Percentiles rank a stretch among this genome's conserved stretches.
Evolutionary conservation across 345 rosid genomes (phyloP).

Genomic region (Nephelium lappaceum): DNA sequence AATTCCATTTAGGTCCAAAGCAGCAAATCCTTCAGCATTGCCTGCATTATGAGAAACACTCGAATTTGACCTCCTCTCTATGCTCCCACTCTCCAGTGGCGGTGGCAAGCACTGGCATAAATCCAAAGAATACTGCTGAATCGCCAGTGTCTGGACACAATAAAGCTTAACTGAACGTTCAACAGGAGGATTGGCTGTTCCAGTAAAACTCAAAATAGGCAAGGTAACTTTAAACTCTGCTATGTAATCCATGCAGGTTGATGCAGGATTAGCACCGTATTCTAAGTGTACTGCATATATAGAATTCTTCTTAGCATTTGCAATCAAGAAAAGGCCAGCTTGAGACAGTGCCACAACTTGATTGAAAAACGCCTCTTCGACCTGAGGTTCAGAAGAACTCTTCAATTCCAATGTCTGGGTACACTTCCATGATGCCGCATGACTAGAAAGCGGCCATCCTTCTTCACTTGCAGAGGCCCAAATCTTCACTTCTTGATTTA

Average conservation of each 20-base stretch:
- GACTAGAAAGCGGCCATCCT: constrained; percentile 77
- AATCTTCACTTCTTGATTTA: constrained; percentile 75
- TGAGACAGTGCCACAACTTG: constrained; percentile 78
- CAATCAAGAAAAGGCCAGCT: constrained; percentile 70
- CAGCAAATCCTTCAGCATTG: constrained; percentile 45
- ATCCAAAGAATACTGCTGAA: constrained; percentile 90
- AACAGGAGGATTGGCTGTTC: constrained; percentile 64
- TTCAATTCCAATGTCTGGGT: constrained; percentile 73
- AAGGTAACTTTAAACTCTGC: constrained; percentile 85
- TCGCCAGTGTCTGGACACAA: constrained; percentile 92
- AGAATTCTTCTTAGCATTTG: constrained; percentile 90
- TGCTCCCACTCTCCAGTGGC: constrained; percentile 47
- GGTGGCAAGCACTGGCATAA: constrained; percentile 81
- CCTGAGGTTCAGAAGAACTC: constrained; percentile 63
- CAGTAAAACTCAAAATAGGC: constrained; percentile 94
- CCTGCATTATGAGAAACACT: constrained; percentile 41
- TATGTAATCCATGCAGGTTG: constrained; percentile 73
- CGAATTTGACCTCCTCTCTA: constrained; percentile 54
- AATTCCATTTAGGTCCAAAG: constrained; percentile 39
- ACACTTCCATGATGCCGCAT: constrained; percentile 73
- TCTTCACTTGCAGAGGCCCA: constrained; percentile 80
- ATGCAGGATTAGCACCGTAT: constrained; percentile 76
- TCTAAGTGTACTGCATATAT: constrained; percentile 81
- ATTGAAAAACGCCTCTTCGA: constrained; percentile 78
- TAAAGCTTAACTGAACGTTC: constrained; percentile 71